These are phyloP conservation scores for Boletus eberwhitei DNA, from an alignment of 768 basidiomycete species.

Conservation along the genomic window DNA sequence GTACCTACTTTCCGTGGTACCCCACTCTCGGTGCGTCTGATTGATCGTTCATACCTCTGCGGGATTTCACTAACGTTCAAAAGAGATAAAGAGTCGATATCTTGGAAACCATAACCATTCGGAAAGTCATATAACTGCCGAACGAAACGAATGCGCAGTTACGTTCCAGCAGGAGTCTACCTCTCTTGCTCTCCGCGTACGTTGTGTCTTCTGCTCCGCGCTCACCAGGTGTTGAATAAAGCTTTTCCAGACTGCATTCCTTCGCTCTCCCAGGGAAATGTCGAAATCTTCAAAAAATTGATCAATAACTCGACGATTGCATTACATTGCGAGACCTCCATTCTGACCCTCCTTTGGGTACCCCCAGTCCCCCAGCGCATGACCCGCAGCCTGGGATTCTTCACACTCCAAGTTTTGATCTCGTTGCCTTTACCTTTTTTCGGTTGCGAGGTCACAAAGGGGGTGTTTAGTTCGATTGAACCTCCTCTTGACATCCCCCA, in stretches of 20 bases:
- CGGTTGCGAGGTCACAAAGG: not conserved
- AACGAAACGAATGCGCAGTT: not conserved
- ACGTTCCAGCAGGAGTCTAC: not conserved
- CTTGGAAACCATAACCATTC: too few species aligned
- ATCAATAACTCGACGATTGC: not conserved
- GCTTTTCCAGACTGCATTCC: not conserved
- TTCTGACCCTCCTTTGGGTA: not conserved
- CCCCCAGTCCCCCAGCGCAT: not conserved
- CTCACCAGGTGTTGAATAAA: not conserved
- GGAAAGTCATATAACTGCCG: too few species aligned
- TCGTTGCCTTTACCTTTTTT: slow-evolving; percentile 4
- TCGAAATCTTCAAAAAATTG: not conserved
- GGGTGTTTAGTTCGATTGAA: not conserved
- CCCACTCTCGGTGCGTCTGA: not conserved
- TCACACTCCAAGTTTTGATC: not conserved
- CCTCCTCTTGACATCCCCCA: not conserved
- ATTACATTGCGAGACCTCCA: not conserved
- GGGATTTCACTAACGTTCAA: not conserved
- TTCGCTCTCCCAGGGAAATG: not conserved
- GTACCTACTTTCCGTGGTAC: not conserved
- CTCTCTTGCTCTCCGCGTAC: not conserved
- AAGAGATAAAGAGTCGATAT: not conserved
- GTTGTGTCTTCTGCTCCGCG: not conserved
- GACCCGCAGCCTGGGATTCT: not conserved
- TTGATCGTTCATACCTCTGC: not conserved